phyloP scores from a whole-genome alignment of 2,329 filamentous ascomycete species.

The Talaromyces sp. region DNA sequence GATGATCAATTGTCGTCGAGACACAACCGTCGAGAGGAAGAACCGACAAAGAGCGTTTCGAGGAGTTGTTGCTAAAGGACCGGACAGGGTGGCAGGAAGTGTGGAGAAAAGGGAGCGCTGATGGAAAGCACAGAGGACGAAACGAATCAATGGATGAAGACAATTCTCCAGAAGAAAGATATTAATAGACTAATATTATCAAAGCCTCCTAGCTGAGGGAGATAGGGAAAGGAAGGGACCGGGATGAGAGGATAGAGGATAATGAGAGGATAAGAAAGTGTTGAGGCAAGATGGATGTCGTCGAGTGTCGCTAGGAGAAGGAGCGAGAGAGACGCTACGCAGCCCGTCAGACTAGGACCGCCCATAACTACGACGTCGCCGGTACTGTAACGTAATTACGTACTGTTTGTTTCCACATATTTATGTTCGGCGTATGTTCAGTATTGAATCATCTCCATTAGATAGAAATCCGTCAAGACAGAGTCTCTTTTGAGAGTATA shows the following conservation, averaged over 20 bases:
- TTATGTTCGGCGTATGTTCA: slow-evolving; percentile 7
- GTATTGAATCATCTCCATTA: neutral
- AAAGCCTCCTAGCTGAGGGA: slow-evolving; percentile 14
- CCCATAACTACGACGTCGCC: neutral
- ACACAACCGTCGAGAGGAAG: slow-evolving; percentile 13
- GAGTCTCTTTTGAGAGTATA: neutral
- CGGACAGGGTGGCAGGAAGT: slow-evolving; percentile 14
- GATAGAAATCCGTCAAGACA: no score
- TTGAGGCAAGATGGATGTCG: slow-evolving; percentile 7
- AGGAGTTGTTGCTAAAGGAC: slow-evolving; percentile 2
- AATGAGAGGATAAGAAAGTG: slow-evolving; percentile 8
- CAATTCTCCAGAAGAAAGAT: slow-evolving; percentile 11
- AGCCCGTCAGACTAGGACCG: neutral
- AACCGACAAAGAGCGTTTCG: slow-evolving; percentile 11
- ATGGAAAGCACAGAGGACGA: slow-evolving; percentile 7
- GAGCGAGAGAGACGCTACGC: neutral
- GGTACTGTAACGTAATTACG: slow-evolving; percentile 4
- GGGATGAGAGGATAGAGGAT: slow-evolving; percentile 2
- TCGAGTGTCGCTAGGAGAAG: slow-evolving; percentile 12
- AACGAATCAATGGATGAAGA: slow-evolving; percentile 11
- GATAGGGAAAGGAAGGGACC: slow-evolving; percentile 12
- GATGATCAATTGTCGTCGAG: slow-evolving; percentile 13
- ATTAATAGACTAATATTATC: slow-evolving; percentile 20
- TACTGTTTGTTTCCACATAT: neutral
- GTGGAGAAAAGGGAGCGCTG: slow-evolving; percentile 1